Conservation (phyloP, 208 protist genomes). For the Trypanosoma conorhini region DNA sequence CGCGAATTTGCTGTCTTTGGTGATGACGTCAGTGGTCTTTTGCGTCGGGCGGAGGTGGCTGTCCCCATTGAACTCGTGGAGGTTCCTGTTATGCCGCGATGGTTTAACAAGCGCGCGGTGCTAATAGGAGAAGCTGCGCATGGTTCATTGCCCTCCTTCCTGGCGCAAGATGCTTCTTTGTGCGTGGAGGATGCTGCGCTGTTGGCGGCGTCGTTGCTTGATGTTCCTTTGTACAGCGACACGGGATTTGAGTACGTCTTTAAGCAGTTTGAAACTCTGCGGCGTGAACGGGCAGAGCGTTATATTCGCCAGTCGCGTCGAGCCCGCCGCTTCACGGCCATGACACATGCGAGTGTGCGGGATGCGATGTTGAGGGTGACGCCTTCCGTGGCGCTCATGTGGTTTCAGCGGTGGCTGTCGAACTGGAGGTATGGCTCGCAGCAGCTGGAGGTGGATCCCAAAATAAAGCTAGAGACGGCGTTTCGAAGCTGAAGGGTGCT, state of each 20-base stretch:
- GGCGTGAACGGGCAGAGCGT: constrained; percentile 80
- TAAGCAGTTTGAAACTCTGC: constrained; percentile 76
- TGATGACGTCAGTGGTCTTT: constrained; percentile 31
- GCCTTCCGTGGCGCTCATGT: constrained; percentile 41
- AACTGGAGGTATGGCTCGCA: constrained; percentile 86
- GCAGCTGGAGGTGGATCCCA: constrained; percentile 81
- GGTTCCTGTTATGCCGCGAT: constrained; percentile 88
- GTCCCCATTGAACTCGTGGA: constrained; percentile 75
- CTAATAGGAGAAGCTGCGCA: constrained; percentile 87
- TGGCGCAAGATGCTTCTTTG: constrained; percentile 82
- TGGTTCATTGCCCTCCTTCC: constrained; percentile 80
- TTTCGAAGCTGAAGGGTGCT: constrained; percentile 35
- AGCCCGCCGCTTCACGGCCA: constrained; percentile 60
- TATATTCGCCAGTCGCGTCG: constrained; percentile 89
- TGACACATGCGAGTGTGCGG: constrained; percentile 43
- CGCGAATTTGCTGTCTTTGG: constrained; percentile 65
- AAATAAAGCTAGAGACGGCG: constrained; percentile 82
- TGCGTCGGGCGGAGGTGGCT: constrained; percentile 54
- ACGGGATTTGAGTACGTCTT: constrained; percentile 88
- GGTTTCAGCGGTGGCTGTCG: constrained; percentile 77
- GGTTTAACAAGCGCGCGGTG: constrained; percentile 88
- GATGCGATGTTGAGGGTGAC: constrained; percentile 50
- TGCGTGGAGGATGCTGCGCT: constrained; percentile 90
- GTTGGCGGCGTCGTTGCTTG: constrained; percentile 74
- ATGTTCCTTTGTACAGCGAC: constrained; percentile 78